Conservation (phyloP, 2,329 filamentous ascomycete species). For the Pezizomycotina sp. region DNA sequence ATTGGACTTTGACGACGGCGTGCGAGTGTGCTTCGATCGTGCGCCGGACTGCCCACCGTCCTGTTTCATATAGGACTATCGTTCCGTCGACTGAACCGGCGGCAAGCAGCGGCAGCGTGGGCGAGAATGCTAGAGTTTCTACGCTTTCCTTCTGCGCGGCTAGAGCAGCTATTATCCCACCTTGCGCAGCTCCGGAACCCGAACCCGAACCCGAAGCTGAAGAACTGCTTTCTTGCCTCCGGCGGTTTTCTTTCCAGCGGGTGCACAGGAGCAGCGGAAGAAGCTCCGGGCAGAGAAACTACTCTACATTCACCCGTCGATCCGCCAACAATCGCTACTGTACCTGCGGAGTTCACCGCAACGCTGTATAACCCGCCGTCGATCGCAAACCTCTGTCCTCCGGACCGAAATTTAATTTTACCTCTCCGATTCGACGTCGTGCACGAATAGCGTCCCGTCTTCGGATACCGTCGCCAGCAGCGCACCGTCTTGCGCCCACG, state of each 20-base stretch:
- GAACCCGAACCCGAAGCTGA: conserved; percentile 30
- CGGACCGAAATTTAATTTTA: conserved; percentile 60
- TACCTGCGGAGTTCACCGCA: conserved; percentile 61
- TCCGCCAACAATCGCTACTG: conserved; percentile 71
- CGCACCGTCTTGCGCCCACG: conserved; percentile 77
- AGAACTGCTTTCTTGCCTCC: conserved; percentile 27
- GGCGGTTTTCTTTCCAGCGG: conserved; percentile 22
- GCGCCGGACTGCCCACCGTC: conserved; percentile 64
- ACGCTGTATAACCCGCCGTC: conserved; percentile 84
- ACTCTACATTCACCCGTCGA: conserved; percentile 74
- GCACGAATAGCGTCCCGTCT: conserved; percentile 76
- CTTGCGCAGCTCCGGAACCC: conserved; percentile 34
- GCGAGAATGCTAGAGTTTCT: conserved; percentile 56
- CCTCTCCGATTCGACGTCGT: conserved; percentile 54
- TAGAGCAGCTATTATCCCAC: conserved; percentile 64
- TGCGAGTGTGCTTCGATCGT: conserved; percentile 76
- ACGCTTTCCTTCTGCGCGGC: conserved; percentile 65
- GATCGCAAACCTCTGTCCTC: conserved; percentile 75
- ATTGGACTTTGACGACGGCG: conserved; percentile 84
- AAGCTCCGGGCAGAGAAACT: conserved; percentile 56
- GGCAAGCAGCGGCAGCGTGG: conserved; percentile 40
- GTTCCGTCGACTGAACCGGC: conserved; percentile 55
- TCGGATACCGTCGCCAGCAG: conserved; percentile 79
- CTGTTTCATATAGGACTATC: conserved; percentile 74
- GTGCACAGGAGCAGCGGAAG: conserved; percentile 23